Conservation (phyloP, 225 moss, liverwort and hornwort species). For the Physcomitrellopsis africana region DNA sequence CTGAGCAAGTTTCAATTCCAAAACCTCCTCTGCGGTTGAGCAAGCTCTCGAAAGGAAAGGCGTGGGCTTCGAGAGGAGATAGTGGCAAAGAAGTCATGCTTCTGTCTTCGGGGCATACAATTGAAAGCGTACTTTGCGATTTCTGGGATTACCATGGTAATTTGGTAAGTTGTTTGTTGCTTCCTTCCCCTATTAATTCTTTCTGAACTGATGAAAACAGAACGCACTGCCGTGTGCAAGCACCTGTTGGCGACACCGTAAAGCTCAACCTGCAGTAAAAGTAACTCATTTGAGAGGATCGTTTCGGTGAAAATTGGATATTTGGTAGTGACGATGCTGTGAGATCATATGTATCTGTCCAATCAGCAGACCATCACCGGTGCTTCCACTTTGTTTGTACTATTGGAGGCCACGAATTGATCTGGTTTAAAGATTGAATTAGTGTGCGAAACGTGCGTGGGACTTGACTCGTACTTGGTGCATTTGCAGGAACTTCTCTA, state of each 20-base stretch:
- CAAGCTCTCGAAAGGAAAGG: slow-evolving; percentile 84
- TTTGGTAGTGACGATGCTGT: slow-evolving; percentile 9
- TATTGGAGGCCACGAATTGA: not conserved
- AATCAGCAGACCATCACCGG: not conserved
- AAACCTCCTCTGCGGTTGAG: slow-evolving; percentile 75
- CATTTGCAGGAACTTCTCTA: slow-evolving; percentile 56
- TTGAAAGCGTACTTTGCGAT: slow-evolving; percentile 66
- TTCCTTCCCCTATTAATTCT: slow-evolving; percentile 7
- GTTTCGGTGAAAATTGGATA: not conserved
- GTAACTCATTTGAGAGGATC: not conserved
- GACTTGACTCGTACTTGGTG: slow-evolving; percentile 27
- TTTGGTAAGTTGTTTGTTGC: slow-evolving; percentile 62
- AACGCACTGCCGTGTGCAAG: not conserved
- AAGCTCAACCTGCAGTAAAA: slow-evolving; percentile 2
- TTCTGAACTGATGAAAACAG: not conserved
- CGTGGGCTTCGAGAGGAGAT: slow-evolving; percentile 74
- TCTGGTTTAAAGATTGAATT: slow-evolving; percentile 1
- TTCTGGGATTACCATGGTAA: slow-evolving; percentile 90
- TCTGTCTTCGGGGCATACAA: slow-evolving; percentile 69
- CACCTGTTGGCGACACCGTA: slow-evolving; percentile 1
- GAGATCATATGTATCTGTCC: slow-evolving; percentile 1
- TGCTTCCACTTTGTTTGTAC: not conserved
- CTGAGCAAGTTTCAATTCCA: slow-evolving; percentile 74
- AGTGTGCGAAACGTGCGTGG: slow-evolving; percentile 10
- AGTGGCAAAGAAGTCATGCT: slow-evolving; percentile 87